phyloP scores from a whole-genome alignment of 257 asterid species.

The Prunella vulgaris region DNA sequence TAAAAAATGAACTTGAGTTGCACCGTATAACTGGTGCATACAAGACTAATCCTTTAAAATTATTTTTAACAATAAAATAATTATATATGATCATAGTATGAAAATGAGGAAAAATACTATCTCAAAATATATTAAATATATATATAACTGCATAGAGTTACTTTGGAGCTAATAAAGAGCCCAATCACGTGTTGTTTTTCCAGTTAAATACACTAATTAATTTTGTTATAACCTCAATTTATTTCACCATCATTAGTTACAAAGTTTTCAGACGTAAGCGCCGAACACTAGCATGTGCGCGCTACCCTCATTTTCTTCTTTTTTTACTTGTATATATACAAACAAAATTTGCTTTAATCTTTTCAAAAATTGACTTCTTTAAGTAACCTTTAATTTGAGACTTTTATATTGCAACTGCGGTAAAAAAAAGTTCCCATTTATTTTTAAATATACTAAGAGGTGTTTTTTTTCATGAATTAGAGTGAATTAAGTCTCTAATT shows the following conservation, averaged over 20 bases:
- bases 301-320: conserved; percentile 13
- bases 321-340: not conserved
- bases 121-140: too few species aligned
- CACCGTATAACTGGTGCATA: too few species aligned
- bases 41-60: too few species aligned
- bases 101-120: not conserved
- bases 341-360: conserved; percentile 12
- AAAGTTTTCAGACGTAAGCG: conserved; percentile 21
- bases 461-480: too few species aligned
- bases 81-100: too few species aligned
- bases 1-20: too few species aligned
- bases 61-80: too few species aligned
- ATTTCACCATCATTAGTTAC: conserved; percentile 13
- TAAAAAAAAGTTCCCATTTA: too few species aligned
- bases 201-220: not conserved
- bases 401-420: not conserved
- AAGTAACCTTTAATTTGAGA: not conserved
- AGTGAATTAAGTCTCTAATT: too few species aligned
- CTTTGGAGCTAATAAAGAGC: not conserved
- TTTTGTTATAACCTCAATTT: not conserved
- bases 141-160: too few species aligned
- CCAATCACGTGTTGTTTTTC: conserved; percentile 17
- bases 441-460: too few species aligned
- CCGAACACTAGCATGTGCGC: conserved; percentile 37
- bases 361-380: conserved; percentile 11